Percentiles rank a stretch among this genome's conserved stretches.
These are phyloP conservation scores for Phyllosticta citribraziliensis DNA, from an alignment of 2,329 filamentous ascomycete species.

Conservation along the genomic window DNA sequence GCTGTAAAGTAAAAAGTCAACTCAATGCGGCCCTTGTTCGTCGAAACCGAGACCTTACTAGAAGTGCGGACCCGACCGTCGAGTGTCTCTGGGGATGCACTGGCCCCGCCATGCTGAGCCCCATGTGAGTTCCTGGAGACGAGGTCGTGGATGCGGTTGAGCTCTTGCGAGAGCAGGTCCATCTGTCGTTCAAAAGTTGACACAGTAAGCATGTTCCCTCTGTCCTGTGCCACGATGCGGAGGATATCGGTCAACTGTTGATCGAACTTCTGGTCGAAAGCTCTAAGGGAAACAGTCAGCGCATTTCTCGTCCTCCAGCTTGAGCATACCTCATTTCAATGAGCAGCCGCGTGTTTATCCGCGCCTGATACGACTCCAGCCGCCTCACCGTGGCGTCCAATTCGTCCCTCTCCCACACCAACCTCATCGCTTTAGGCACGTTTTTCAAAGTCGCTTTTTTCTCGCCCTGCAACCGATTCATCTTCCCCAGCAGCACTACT, in stretches of 20 bases:
- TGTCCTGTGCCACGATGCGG: neutral
- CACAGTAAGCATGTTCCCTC: neutral
- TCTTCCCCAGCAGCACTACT: neutral
- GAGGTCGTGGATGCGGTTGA: neutral
- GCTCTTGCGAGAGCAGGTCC: neutral
- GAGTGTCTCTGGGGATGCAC: neutral
- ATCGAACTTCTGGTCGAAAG: neutral
- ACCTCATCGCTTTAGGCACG: neutral
- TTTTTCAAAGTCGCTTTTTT: neutral
- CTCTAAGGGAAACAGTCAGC: neutral
- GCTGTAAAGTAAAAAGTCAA: neutral
- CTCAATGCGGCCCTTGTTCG: neutral
- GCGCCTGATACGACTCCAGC: neutral
- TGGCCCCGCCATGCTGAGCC: neutral
- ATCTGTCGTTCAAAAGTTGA: neutral
- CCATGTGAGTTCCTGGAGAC: neutral
- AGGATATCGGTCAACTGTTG: neutral
- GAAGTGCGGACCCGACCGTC: neutral
- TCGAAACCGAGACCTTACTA: neutral
- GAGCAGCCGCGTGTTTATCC: neutral
- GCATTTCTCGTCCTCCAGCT: neutral
- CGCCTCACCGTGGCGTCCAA: neutral
- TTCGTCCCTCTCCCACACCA: neutral
- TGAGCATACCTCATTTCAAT: neutral
- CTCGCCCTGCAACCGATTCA: neutral